Evolutionary conservation across 2,329 filamentous ascomycete genomes (phyloP), one percentile per base, ranked within the genome.

Genomic region (Karstenula rhodostoma): DNA sequence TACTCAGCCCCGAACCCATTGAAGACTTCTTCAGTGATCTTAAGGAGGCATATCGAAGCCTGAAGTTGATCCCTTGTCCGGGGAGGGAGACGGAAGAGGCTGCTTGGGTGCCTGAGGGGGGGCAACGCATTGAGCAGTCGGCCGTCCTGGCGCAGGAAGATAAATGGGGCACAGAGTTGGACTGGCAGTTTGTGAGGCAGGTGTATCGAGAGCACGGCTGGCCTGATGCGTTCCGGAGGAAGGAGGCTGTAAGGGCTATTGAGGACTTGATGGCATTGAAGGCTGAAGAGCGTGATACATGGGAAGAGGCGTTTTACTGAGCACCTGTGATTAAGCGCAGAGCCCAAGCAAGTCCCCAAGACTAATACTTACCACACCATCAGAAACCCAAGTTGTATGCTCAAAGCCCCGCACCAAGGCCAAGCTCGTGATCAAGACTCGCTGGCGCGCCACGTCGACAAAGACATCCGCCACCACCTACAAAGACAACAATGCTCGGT

Each of bases 131-230:
- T 49, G 23, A n/a, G 23, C 47, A 49, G 32, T 29, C 27, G 47
- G 47, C 32, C 12, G 47, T 33, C 23, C 9, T 49, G 22, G 47
- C 47, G 47, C 47, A 49, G 47, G 19, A 15, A 3, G 8, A 32
- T 13, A 23, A 29, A 49, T 49, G 47, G 47, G 47, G 47, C 12
- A 49, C 47, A 7, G 15, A 49, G 4, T 17, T 49, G 47, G 47
- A 49, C 17, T 49, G 47, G 47, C 47, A 49, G 25, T 49, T 49
- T 32, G 47, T 49, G 23, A 49, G 47, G 32, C 47, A 49, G 25
- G 13, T 49, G 9, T 49, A 49, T 32, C 47, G 47, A 49, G n/a
- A 49, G 23, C 13, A 32, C 19, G 47, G 47, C 17, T 49, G 47
- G 47, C 23, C 13, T 10, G 23, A 49, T 15, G 27, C 23, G 15